Conservation (phyloP, 257 asterid genomes). For the Asclepias syriaca region DNA sequence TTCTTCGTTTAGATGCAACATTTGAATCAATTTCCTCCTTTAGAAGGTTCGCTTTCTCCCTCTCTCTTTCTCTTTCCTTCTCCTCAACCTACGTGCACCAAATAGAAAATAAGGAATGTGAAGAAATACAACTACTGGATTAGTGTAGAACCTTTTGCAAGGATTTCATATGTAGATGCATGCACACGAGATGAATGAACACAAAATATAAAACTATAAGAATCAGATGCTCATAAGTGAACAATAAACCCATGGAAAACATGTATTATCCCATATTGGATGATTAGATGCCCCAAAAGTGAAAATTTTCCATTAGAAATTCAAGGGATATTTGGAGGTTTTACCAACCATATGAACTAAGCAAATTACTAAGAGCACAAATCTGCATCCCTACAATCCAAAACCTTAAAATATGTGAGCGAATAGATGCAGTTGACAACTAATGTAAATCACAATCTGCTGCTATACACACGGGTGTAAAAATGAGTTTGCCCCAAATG, state of each 20-base stretch:
- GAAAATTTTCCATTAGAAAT: not conserved
- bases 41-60: constrained; percentile 49
- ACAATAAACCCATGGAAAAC: not conserved
- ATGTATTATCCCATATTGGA: not conserved
- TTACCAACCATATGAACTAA: not conserved
- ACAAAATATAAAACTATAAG: not conserved
- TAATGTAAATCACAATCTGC: not conserved
- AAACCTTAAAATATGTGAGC: not conserved
- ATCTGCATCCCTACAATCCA: not conserved
- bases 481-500: not conserved
- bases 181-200: not conserved
- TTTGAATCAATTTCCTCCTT: constrained; percentile 79
- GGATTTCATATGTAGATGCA: constrained; percentile 5
- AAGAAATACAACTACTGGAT: constrained; percentile 9
- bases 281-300: not conserved
- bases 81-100: constrained; percentile 60
- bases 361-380: not conserved
- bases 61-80: constrained; percentile 79
- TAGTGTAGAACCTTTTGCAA: not conserved
- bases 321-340: not conserved
- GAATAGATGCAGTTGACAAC: not conserved
- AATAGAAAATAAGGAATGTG: constrained; percentile 4
- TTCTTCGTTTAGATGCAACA: constrained; percentile 84
- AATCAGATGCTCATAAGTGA: not conserved
- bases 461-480: not conserved